phyloP scores from a whole-genome alignment of 1,139 yeast genomes.

The Candida labiduridarum region DNA sequence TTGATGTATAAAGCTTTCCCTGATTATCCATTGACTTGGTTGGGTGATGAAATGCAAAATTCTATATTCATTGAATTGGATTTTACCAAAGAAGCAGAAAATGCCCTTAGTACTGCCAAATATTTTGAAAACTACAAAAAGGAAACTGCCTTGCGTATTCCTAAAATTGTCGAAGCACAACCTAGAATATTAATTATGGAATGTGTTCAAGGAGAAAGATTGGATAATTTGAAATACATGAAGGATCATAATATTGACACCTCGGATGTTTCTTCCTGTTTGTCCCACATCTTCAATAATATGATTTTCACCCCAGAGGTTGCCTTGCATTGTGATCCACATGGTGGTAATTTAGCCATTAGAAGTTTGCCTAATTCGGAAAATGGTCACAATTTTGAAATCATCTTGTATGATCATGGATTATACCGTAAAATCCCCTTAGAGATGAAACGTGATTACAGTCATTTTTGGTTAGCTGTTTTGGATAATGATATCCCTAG shows the following conservation, averaged over 20 bases:
- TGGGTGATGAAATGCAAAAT: slow-evolving; percentile 85
- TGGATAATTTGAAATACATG: slow-evolving; percentile 74
- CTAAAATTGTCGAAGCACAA: slow-evolving; percentile 66
- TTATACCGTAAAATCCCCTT: slow-evolving; percentile 83
- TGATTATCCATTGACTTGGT: slow-evolving; percentile 90
- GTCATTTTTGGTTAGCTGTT: slow-evolving; percentile 91
- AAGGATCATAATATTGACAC: slow-evolving; percentile 66
- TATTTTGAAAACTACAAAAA: slow-evolving; percentile 61
- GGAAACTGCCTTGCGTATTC: slow-evolving; percentile 78
- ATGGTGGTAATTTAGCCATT: slow-evolving; percentile 94
- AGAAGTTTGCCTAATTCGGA: slow-evolving; percentile 40
- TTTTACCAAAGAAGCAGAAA: slow-evolving; percentile 82
- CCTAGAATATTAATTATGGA: slow-evolving; percentile 87
- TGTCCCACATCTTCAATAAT: slow-evolving; percentile 87
- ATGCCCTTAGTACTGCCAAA: slow-evolving; percentile 67
- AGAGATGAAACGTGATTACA: slow-evolving; percentile 76
- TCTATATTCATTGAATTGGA: slow-evolving; percentile 89
- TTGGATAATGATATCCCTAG: slow-evolving; percentile 65
- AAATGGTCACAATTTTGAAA: slow-evolving; percentile 80
- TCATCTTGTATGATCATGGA: slow-evolving; percentile 92
- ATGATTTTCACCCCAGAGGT: slow-evolving; percentile 95
- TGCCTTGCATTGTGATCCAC: slow-evolving; percentile 96
- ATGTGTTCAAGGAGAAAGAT: slow-evolving; percentile 75
- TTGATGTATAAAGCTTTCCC: slow-evolving; percentile 83
- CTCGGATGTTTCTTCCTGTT: slow-evolving; percentile 78